Evolutionary conservation across 2,329 filamentous ascomycete species (phyloP), one percentile per base, ranked within the genome.

Genomic region (Diplodia corticola): DNA sequence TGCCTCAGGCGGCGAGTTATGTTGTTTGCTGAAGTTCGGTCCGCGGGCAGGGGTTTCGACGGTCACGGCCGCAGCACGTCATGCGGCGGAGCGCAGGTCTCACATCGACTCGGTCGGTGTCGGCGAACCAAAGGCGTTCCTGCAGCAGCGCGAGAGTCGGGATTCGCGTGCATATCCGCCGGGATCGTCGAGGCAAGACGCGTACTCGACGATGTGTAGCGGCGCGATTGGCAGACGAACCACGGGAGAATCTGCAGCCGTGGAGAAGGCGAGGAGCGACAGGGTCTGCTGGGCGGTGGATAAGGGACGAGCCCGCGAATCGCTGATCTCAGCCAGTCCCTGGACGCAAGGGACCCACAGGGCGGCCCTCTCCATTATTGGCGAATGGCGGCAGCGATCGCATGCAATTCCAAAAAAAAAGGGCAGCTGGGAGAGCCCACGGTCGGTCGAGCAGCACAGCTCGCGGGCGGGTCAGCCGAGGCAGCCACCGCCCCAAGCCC

Each of bases 71-170:
- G 33, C 33, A 35, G 33, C 37, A 59, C 54, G 37, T 59, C 37
- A 59, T 59, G 54, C 54, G 15, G 33, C 17, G 24, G 24, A 24
- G 12, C 22, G n/a, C 33, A 15, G 22, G 35, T 5, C n/a, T 10
- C 15, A 5, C 13, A n/a, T 20, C 24, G 12, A 57, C 44, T 57
- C 35, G 54, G 33, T 44, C 20, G 53, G 7, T 40, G 37, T 48
- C 57, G 57, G 57, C 57, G 57, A 61, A 61, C 57, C 57, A 24
- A n/a, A 49, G 6, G 57, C 40, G 57, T 61, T 61, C 57, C 57
- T 61, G 57, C 57, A 61, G 57, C 57, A 28, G 57, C 22, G 33
- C 17, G 57, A 24, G 44, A 49, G 40, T 49, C 57, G 49, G 40
- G 57, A 61, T 20, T 49, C 12, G 44, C 40, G 17, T 61, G 57